Conservation (phyloP, 2,329 filamentous ascomycete genomes). For the Diaporthe citri region DNA sequence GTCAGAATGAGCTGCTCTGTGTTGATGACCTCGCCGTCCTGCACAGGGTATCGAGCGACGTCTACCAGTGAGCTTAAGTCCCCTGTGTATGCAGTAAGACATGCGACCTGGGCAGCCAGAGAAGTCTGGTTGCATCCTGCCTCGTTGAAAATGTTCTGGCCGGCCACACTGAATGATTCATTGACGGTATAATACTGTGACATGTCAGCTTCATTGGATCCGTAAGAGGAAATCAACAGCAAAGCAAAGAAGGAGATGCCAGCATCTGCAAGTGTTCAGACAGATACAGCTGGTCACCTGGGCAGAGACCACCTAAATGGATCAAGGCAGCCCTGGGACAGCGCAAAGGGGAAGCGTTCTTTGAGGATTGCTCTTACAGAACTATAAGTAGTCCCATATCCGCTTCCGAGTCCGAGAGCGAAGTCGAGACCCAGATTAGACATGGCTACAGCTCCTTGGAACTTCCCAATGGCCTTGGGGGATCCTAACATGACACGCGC, state of each 20-base stretch:
- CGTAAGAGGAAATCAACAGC: neutral
- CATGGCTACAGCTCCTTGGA: neutral
- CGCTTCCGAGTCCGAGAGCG: conserved; percentile 1
- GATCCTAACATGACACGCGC: conserved; percentile 4
- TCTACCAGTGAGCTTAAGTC: conserved; percentile 8
- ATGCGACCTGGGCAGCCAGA: conserved; percentile 2
- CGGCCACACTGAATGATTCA: conserved; percentile 1
- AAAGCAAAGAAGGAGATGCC: neutral
- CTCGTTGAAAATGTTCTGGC: conserved; percentile 14
- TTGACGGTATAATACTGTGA: neutral
- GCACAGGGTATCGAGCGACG: conserved; percentile 5
- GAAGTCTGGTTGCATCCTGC: conserved; percentile 16
- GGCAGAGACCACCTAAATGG: neutral
- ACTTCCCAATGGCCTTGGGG: conserved; percentile 1
- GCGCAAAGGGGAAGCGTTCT: too few relatives aligned
- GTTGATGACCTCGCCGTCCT: conserved; percentile 7
- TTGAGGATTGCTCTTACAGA: neutral
- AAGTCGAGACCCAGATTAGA: conserved; percentile 12
- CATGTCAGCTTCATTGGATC: neutral
- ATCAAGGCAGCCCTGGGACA: neutral
- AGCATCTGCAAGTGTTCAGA: neutral
- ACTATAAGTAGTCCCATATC: conserved; percentile 20
- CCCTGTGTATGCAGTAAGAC: neutral
- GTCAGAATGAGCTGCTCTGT: conserved; percentile 14
- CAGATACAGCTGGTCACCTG: neutral